phyloP scores from a whole-genome alignment of 164 flowering plant species.

The Nymphaea thermarum region DNA sequence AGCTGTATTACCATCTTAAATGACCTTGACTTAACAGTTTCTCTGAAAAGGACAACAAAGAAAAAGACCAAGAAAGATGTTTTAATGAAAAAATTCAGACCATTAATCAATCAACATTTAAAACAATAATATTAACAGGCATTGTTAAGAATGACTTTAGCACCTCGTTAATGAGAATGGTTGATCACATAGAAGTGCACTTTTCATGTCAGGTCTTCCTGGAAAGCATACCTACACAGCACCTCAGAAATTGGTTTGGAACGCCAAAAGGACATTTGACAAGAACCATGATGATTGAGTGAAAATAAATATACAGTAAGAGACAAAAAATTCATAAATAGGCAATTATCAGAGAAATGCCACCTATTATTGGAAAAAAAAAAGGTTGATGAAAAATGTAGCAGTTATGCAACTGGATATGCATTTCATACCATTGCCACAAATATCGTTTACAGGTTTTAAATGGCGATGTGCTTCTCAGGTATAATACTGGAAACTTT shows the following conservation, averaged over 20 bases:
- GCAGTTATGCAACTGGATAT: neutral
- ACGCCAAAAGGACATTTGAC: neutral
- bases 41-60: constrained; percentile 29
- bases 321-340: too few species aligned
- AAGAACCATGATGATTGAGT: neutral
- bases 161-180: constrained; percentile 48
- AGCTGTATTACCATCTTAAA: constrained; percentile 54
- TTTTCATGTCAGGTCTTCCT: constrained; percentile 40
- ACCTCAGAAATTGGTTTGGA: constrained; percentile 4
- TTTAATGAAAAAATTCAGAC: too few species aligned
- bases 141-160: neutral
- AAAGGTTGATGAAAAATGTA: neutral
- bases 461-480: neutral
- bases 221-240: constrained; percentile 48
- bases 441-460: neutral
- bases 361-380: too few species aligned
- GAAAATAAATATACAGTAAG: neutral
- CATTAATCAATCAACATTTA: too few species aligned
- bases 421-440: neutral
- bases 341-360: too few species aligned
- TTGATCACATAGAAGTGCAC: constrained; percentile 35
- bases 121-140: neutral
- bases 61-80: neutral
- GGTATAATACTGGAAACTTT: too few species aligned
- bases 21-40: constrained; percentile 36